Base-by-base conservation (phyloP, 352 stramenopile species). In the Globisporangium paroecandrum region DNA sequence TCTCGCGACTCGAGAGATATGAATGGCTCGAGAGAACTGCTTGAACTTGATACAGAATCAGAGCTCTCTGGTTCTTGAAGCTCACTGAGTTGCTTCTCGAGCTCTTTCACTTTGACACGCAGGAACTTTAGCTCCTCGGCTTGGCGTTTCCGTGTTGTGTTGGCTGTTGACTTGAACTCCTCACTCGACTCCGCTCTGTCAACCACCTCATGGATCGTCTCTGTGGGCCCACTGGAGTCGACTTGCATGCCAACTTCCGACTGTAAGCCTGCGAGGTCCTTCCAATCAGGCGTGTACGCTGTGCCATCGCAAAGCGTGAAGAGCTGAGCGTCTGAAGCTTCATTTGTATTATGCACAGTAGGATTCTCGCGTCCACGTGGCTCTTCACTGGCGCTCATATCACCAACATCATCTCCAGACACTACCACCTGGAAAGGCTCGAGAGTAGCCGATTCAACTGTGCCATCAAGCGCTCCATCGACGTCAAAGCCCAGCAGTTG, bases 111-210 rank as follows among this genome's bases (percentile, higher is more conserved):
- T 64, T 83, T 83, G 25, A 74, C 63, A 7, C 74, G 77, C 13
- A 83, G 68, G 47, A 81, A 83, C 62, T 80, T 53, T 51, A 83
- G 51, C 51, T 83, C 77, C 41, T 83, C 74, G 64, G 68, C 68
- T 63, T 83, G 76, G 58, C 76, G 65, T n/a, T 63, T 63, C 32
- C 57, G 32, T 5, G 57, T 32, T 12, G 53, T 58, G 53, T 58
- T 58, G 53, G 29, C 29, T 18, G 29, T 27, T 22, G 53, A 29
- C 25, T 58, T 58, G 24, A 12, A 12, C 25, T 58, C 32, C 3
- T 20, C 32, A 29, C 49, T 29, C 53, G 18, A 9, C 25, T 36
- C 25, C 27, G 4, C 20, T 38, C 18, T 56, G 7, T 56, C 22
- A n/a, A 47, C 41, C 13, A 47, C 7, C 15, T 9, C 36, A 6